Percentiles rank a stretch among this genome's conserved stretches.
Evolutionary conservation across 208 protist genomes (phyloP).

Genomic region (Wallacemonas sp.): DNA sequence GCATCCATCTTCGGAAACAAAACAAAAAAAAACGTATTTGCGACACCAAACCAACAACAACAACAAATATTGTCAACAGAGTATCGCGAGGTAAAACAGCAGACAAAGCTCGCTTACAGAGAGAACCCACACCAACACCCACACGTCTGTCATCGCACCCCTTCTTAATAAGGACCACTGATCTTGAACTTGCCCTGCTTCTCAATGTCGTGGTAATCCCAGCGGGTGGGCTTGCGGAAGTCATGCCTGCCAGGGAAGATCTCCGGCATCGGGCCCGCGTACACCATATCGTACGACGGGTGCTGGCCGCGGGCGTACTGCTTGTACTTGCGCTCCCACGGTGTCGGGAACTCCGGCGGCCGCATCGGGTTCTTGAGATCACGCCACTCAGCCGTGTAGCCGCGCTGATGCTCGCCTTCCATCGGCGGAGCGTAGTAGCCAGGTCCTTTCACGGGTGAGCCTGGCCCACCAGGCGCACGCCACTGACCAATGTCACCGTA

Average conservation of each 20-base stretch:
- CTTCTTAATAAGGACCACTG: slow-evolving; percentile 76
- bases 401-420: slow-evolving; percentile 84
- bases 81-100: no score
- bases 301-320: slow-evolving; percentile 91
- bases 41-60: neutral
- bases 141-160: neutral
- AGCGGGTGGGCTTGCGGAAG: slow-evolving; percentile 88
- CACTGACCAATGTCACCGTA: slow-evolving; percentile 92
- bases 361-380: slow-evolving; percentile 88
- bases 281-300: slow-evolving; percentile 91
- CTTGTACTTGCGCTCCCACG: slow-evolving; percentile 91
- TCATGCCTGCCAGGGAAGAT: slow-evolving; percentile 87
- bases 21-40: neutral
- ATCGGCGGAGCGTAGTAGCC: slow-evolving; percentile 90
- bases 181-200: slow-evolving; percentile 87
- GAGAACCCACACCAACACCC: neutral
- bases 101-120: no score
- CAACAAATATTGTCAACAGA: no score
- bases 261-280: slow-evolving; percentile 90
- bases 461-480: slow-evolving; percentile 81
- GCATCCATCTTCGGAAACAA: neutral
- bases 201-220: slow-evolving; percentile 91
- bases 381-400: slow-evolving; percentile 90
- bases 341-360: slow-evolving; percentile 81
- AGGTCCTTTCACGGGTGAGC: slow-evolving; percentile 81